Percentiles rank a stretch among this genome's conserved stretches.
These are phyloP conservation scores for Cladosporium phlei DNA, from an alignment of 2,329 filamentous ascomycete genomes.

Conservation along the genomic window DNA sequence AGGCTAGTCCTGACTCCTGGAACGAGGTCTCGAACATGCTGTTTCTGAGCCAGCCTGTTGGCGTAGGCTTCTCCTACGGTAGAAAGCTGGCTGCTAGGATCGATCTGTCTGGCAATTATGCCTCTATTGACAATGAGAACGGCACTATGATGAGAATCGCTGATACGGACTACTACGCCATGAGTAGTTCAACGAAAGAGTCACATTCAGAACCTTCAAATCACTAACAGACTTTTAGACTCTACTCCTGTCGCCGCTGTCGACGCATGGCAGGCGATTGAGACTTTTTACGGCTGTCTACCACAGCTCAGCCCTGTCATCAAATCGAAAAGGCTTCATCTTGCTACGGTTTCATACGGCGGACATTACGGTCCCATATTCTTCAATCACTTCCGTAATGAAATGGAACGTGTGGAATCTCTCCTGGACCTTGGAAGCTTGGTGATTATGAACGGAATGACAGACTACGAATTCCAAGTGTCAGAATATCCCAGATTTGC, in stretches of 20 bases:
- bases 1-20: constrained; percentile 60
- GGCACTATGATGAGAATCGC: constrained; percentile 11
- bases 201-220: constrained; percentile 27
- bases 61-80: constrained; percentile 60
- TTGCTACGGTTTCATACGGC: constrained; percentile 26
- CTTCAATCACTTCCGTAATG: constrained; percentile 52
- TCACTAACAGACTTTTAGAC: no score
- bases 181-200: constrained; percentile 63
- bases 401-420: constrained; percentile 56
- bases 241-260: constrained; percentile 32
- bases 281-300: constrained; percentile 49
- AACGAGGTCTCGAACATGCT: constrained; percentile 62
- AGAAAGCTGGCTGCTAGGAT: no score
- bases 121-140: constrained; percentile 38
- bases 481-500: constrained; percentile 55
- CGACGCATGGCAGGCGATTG: constrained; percentile 61
- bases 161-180: constrained; percentile 42
- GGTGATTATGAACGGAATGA: constrained; percentile 66
- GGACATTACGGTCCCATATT: constrained; percentile 14
- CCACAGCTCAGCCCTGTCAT: constrained; percentile 38
- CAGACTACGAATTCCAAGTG: constrained; percentile 60
- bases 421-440: constrained; percentile 56
- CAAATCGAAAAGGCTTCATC: constrained; percentile 42
- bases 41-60: constrained; percentile 63
- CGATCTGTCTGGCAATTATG: no score